Evolutionary conservation across 495 filamentous ascomycete species (phyloP).

Genomic region (Hypoxylon rickii): DNA sequence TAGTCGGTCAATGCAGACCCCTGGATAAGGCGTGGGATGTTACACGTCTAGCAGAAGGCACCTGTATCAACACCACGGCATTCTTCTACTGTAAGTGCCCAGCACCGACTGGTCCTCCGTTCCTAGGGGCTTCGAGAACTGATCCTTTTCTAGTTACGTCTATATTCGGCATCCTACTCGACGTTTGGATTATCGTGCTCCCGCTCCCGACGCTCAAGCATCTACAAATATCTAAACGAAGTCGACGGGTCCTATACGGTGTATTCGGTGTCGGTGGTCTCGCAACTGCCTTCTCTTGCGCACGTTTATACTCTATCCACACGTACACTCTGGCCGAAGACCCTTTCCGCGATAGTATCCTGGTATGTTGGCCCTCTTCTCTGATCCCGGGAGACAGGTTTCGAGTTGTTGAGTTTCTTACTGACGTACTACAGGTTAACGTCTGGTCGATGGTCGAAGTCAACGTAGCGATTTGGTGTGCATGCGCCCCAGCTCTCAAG

Average conservation of each 20-base stretch:
- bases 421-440: conserved; percentile 35
- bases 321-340: conserved; percentile 43
- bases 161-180: conserved; percentile 55
- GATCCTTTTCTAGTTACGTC: conserved; percentile 46
- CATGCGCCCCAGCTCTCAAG: conserved; percentile 39
- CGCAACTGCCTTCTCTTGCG: conserved; percentile 46
- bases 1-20: conserved; percentile 51
- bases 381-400: background rate
- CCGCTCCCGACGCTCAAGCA: conserved; percentile 52
- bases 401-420: background rate
- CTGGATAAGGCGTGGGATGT: conserved; percentile 53
- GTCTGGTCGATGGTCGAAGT: conserved; percentile 53
- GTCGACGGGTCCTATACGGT: conserved; percentile 46
- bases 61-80: conserved; percentile 54
- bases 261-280: conserved; percentile 57
- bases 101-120: background rate
- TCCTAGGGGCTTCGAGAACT: background rate
- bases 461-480: conserved; percentile 42
- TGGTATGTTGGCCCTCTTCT: conserved; percentile 16
- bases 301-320: conserved; percentile 51
- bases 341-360: conserved; percentile 43
- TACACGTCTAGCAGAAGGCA: conserved; percentile 36
- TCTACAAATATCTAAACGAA: conserved; percentile 46
- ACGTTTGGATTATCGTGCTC: conserved; percentile 56
- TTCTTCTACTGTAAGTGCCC: conserved; percentile 54